phyloP scores from a whole-genome alignment of 495 filamentous ascomycete genomes.

The Articulospora tetracladia region DNA sequence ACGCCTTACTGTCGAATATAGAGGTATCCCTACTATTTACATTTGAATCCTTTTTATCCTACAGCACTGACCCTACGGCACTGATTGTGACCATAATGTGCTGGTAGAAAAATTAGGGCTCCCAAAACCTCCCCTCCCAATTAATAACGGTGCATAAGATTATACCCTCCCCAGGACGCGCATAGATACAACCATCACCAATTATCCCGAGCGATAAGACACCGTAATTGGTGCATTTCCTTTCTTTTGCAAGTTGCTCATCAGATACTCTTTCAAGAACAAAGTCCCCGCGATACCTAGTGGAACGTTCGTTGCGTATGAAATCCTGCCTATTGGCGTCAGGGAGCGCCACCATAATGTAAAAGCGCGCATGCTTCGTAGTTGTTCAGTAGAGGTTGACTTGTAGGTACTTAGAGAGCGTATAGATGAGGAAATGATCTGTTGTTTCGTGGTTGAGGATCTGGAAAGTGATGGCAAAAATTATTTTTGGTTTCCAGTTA shows the following conservation, averaged over 20 bases:
- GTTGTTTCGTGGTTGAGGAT: conserved; percentile 21
- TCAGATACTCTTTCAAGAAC: conserved; percentile 19
- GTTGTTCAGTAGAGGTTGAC: conserved; percentile 18
- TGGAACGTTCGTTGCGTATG: conserved; percentile 18
- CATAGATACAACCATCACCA: conserved; percentile 19
- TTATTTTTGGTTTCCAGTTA: conserved; percentile 19
- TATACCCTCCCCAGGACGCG: conserved; percentile 14
- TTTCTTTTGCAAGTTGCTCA: conserved; percentile 18
- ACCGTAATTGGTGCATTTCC: conserved; percentile 18
- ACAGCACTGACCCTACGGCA: conserved; percentile 10
- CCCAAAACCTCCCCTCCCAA: conserved; percentile 11
- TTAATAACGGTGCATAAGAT: conserved; percentile 16
- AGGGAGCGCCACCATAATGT: conserved; percentile 21
- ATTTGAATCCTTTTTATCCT: conserved; percentile 16
- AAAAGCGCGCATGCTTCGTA: conserved; percentile 23
- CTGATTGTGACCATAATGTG: conserved; percentile 15
- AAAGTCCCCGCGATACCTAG: conserved; percentile 20
- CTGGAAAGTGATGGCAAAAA: conserved; percentile 22
- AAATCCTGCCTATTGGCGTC: conserved; percentile 22
- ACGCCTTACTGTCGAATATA: conserved; percentile 9
- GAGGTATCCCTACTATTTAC: conserved; percentile 10
- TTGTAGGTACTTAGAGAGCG: conserved; percentile 19
- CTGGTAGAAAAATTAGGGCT: conserved; percentile 10
- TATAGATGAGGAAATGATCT: conserved; percentile 20
- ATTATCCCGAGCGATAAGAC: conserved; percentile 20